A percentile compares a stretch with the other conserved stretches of the same genome.
phyloP scores from a whole-genome alignment of 1,284 basidiomycete genomes.

The Boletellus deceptivus region DNA sequence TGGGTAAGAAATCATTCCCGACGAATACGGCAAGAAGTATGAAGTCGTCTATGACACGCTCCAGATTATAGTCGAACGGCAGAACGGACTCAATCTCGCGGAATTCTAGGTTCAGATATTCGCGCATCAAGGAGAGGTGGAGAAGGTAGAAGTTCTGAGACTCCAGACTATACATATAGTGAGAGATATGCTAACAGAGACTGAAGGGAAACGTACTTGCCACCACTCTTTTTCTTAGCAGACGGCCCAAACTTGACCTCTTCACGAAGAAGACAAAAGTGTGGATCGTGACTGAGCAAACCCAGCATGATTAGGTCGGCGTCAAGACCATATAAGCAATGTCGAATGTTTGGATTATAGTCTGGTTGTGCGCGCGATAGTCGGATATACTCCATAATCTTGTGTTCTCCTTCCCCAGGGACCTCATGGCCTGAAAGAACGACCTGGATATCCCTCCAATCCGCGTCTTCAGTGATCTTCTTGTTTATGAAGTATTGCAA shows the following conservation, averaged over 20 bases:
- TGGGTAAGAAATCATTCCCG: slow-evolving; percentile 96
- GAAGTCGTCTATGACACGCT: slow-evolving; percentile 97
- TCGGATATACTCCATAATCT: slow-evolving; percentile 99
- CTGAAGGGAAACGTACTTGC: slow-evolving; percentile 49
- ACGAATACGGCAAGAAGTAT: slow-evolving; percentile 95
- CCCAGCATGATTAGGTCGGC: slow-evolving; percentile 99
- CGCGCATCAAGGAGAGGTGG: slow-evolving; percentile 92
- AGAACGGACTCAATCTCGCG: slow-evolving; percentile 59
- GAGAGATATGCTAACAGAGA: not conserved
- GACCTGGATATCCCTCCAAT: slow-evolving; percentile 91
- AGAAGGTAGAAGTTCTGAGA: slow-evolving; percentile 93
- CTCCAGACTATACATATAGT: slow-evolving; percentile 57
- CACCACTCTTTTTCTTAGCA: slow-evolving; percentile 66
- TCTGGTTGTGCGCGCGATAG: slow-evolving; percentile 91
- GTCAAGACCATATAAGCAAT: slow-evolving; percentile 98
- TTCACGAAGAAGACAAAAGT: slow-evolving; percentile 96
- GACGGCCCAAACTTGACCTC: slow-evolving; percentile 97
- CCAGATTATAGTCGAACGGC: slow-evolving; percentile 78
- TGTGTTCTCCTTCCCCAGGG: slow-evolving; percentile 99
- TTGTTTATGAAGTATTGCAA: slow-evolving; percentile 96
- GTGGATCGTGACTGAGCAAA: slow-evolving; percentile 95
- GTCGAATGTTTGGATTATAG: slow-evolving; percentile 91
- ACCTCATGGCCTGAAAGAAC: slow-evolving; percentile 98
- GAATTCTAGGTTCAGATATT: slow-evolving; percentile 97
- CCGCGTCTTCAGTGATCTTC: slow-evolving; percentile 93